Percentiles rank a stretch among this genome's conserved stretches.
Conservation (phyloP, 345 rosid genomes). For the Noccaea bulbosa region DNA sequence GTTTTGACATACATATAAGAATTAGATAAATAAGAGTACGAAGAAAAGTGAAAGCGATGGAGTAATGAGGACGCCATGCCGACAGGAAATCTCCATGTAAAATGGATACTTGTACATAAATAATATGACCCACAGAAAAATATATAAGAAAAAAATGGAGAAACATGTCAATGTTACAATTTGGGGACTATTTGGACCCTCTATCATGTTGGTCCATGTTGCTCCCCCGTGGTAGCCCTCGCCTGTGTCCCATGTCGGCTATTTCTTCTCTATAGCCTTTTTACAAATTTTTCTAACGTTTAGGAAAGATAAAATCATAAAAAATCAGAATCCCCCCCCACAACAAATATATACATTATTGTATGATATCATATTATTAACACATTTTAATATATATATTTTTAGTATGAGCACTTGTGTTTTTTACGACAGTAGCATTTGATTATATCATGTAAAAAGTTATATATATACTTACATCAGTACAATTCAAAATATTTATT, state of each 20-base stretch:
- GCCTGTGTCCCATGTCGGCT: conserved; percentile 34
- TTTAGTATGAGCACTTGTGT: too few species aligned
- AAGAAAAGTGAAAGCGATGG: conserved; percentile 21
- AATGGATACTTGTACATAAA: conserved; percentile 29
- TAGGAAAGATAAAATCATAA: too few species aligned
- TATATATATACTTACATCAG: too few species aligned
- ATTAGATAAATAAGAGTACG: conserved; percentile 13
- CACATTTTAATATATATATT: too few species aligned
- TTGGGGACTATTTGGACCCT: conserved; percentile 35
- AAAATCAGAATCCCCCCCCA: too few species aligned
- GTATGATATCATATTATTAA: too few species aligned
- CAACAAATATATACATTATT: too few species aligned
- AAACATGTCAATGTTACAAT: conserved; percentile 33
- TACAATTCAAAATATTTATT: too few species aligned
- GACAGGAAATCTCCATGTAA: conserved; percentile 34
- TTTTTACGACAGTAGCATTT: too few species aligned
- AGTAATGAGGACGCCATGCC: conserved; percentile 35
- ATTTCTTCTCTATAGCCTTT: conserved; percentile 9
- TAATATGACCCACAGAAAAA: conserved; percentile 30
- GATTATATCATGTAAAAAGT: too few species aligned
- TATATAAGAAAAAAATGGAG: neutral
- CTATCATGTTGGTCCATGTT: conserved; percentile 38
- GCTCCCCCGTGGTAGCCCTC: conserved; percentile 29
- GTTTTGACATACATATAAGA: neutral
- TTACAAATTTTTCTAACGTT: conserved; percentile 1